A percentile compares a stretch with the other conserved stretches of the same genome.
phyloP scores from a whole-genome alignment of 139 green algal genomes.

The Mesotaenium endlicherianum region DNA sequence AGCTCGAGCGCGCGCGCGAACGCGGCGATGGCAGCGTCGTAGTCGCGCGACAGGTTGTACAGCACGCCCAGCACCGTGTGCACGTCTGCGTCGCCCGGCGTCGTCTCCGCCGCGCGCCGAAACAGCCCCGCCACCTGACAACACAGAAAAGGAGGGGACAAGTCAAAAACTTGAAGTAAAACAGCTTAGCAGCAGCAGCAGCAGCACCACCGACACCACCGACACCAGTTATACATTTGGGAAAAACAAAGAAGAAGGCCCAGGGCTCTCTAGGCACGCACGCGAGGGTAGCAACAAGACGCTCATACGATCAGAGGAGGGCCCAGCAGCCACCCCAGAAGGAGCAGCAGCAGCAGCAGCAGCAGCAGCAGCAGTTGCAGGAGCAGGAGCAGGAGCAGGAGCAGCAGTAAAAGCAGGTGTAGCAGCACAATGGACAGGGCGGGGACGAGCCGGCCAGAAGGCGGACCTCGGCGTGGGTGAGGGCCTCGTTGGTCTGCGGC shows the following conservation, averaged over 20 bases:
- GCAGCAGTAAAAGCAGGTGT: neutral
- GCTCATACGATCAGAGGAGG: no score
- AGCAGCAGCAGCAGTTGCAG: neutral
- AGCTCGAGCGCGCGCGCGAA: constrained; percentile 75
- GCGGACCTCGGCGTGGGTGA: constrained; percentile 36
- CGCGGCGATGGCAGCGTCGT: constrained; percentile 71
- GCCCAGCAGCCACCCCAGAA: no score
- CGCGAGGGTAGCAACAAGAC: no score
- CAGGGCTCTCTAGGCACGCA: no score
- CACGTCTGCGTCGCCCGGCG: constrained; percentile 72
- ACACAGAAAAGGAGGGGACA: neutral
- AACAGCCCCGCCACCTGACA: constrained; percentile 45
- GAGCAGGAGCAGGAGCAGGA: neutral
- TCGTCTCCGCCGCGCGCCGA: constrained; percentile 20
- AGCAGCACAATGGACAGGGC: neutral
- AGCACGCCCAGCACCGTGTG: constrained; percentile 88
- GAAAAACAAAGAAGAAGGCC: no score
- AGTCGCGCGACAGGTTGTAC: constrained; percentile 82
- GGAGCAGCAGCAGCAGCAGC: neutral
- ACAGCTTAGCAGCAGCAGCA: no score
- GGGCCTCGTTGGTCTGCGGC: neutral
- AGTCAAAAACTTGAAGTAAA: no score
- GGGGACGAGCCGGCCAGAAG: neutral
- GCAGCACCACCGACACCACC: no score
- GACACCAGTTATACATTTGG: no score